Conservation (phyloP, 257 asterid species). For the Coffea eugenioides region DNA sequence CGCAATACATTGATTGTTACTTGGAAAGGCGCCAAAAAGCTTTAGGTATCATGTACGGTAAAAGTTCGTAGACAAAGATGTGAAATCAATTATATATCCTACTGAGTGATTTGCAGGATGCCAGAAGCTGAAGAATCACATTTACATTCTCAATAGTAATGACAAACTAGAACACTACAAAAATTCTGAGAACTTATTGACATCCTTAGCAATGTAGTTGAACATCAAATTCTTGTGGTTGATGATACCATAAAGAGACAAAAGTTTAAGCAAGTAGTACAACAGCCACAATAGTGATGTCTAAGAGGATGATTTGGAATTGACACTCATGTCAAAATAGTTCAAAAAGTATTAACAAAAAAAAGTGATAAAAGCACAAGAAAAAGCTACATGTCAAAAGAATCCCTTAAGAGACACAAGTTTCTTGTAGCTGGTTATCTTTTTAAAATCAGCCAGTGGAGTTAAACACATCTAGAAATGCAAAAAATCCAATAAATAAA, state of each 20-base stretch:
- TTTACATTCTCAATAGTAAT: neutral
- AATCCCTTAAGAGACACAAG: no score
- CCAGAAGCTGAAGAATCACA: neutral
- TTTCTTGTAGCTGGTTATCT: neutral
- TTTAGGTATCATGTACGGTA: neutral
- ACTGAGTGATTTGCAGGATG: neutral
- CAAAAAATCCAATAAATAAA: no score
- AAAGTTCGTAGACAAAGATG: neutral
- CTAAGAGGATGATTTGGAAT: neutral
- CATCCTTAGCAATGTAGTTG: neutral
- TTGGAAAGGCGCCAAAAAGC: neutral
- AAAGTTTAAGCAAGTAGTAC: neutral
- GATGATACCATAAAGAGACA: no score
- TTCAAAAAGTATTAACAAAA: neutral
- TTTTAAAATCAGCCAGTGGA: neutral
- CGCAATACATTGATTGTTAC: neutral
- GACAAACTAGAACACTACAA: neutral
- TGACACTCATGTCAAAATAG: neutral
- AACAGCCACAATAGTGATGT: neutral
- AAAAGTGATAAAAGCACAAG: neutral
- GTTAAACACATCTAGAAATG: neutral
- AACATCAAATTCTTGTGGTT: neutral
- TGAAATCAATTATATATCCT: neutral
- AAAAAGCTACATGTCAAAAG: neutral
- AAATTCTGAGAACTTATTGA: neutral